Percentiles rank a stretch among this genome's conserved stretches.
These are phyloP conservation scores for Nemania sp. DNA, from an alignment of 2,329 filamentous ascomycete genomes.

Conservation along the genomic window DNA sequence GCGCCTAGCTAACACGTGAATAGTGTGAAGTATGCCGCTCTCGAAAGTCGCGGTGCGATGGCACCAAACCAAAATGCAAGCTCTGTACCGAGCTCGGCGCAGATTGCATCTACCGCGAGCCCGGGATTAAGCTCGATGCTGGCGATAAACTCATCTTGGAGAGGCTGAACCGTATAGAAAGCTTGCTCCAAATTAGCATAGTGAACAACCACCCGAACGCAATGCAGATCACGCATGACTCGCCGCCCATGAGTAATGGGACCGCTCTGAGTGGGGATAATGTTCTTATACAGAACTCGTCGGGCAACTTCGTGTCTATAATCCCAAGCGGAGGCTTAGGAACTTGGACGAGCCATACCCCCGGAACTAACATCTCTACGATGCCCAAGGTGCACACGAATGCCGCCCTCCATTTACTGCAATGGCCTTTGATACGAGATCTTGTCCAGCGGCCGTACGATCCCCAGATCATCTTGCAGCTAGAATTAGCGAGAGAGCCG, in stretches of 20 bases:
- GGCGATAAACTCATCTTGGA: conserved; percentile 86
- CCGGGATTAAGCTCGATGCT: conserved; percentile 83
- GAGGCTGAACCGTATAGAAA: conserved; percentile 76
- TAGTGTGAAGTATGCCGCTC: conserved; percentile 83
- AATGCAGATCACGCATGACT: conserved; percentile 62
- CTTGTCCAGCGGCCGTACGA: conserved; percentile 77
- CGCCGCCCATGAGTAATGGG: conserved; percentile 66
- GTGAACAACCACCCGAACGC: conserved; percentile 53
- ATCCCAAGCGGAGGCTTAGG: conserved; percentile 69
- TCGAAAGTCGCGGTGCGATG: conserved; percentile 78
- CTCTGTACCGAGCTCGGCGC: conserved; percentile 81
- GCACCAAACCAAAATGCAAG: conserved; percentile 80
- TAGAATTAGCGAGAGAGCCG: conserved; percentile 80
- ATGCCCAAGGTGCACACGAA: conserved; percentile 87
- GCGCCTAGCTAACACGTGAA: conserved; percentile 15
- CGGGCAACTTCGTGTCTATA: conserved; percentile 54
- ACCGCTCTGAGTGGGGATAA: conserved; percentile 64
- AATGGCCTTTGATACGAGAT: conserved; percentile 80
- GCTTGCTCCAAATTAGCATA: conserved; percentile 72
- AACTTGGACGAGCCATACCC: conserved; percentile 65
- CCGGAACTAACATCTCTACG: conserved; percentile 71
- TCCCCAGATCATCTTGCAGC: conserved; percentile 77
- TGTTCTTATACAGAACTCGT: conserved; percentile 49
- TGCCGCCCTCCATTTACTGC: conserved; percentile 74
- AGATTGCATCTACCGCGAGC: conserved; percentile 82